These are phyloP conservation scores for Glutinoglossum americanum DNA, from an alignment of 495 filamentous ascomycete genomes.

Conservation along the genomic window DNA sequence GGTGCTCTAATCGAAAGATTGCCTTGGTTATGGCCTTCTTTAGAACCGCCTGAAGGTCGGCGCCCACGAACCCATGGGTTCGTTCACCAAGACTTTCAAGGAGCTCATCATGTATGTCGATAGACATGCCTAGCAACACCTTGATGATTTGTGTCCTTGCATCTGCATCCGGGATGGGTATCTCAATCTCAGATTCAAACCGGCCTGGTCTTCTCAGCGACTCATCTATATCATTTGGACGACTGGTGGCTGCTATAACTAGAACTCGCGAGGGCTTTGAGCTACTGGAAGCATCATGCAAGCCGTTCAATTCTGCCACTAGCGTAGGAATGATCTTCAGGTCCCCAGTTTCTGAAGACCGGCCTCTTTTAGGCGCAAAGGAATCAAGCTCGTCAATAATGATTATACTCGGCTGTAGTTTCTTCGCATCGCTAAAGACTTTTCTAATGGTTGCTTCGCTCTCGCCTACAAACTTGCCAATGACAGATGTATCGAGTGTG, in stretches of 20 bases:
- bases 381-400: conserved; percentile 65
- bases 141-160: conserved; percentile 58
- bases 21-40: background rate
- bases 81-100: conserved; percentile 25
- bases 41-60: conserved; percentile 17
- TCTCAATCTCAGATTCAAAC: conserved; percentile 50
- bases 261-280: conserved; percentile 24
- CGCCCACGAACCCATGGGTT: conserved; percentile 31
- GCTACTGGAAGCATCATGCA: background rate
- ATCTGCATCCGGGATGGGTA: conserved; percentile 54
- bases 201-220: conserved; percentile 43
- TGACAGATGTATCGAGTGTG: conserved; percentile 33
- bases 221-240: conserved; percentile 52
- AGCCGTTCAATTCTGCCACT: conserved; percentile 2
- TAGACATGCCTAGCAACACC: conserved; percentile 20
- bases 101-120: conserved; percentile 17
- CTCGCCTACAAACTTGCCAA: conserved; percentile 21
- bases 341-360: conserved; percentile 22
- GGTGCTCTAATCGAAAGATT: background rate
- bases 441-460: conserved; percentile 35
- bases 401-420: conserved; percentile 57
- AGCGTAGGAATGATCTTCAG: conserved; percentile 24
- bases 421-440: conserved; percentile 48
- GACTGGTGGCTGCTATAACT: conserved; percentile 52
- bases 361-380: conserved; percentile 38